phyloP scores from a whole-genome alignment of 2,329 filamentous ascomycete genomes.

The Orbilia brochopaga region DNA sequence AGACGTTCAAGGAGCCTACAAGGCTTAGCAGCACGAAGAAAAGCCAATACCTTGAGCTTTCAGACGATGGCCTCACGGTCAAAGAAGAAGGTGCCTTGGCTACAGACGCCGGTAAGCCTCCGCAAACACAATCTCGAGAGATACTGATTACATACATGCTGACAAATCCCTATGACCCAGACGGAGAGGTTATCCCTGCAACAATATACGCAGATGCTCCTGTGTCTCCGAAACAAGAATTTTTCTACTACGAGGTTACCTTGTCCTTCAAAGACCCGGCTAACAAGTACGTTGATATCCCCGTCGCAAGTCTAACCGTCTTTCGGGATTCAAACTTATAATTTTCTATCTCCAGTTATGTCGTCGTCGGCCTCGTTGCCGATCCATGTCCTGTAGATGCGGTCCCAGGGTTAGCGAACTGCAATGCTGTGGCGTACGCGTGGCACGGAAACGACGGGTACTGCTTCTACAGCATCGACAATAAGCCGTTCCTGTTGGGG shows the following conservation, averaged over 20 bases:
- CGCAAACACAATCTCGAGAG: neutral
- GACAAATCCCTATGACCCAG: neutral
- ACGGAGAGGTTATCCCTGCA: constrained; percentile 12
- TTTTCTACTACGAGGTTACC: constrained; percentile 36
- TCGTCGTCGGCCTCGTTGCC: constrained; percentile 26
- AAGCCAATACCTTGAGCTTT: constrained; percentile 33
- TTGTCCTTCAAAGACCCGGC: constrained; percentile 10
- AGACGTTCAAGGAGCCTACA: constrained; percentile 21
- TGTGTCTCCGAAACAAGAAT: constrained; percentile 24
- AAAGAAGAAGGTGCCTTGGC: constrained; percentile 15
- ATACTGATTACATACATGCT: neutral
- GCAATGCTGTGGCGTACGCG: constrained; percentile 23
- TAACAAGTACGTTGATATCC: constrained; percentile 22
- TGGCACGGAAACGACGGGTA: constrained; percentile 38
- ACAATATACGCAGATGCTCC: constrained; percentile 27
- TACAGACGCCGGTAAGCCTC: constrained; percentile 19
- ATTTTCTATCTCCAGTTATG: constrained; percentile 15
- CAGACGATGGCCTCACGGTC: constrained; percentile 21
- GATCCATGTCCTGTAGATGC: constrained; percentile 31
- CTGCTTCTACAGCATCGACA: constrained; percentile 14
- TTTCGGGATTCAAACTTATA: too few species aligned
- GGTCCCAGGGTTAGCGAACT: constrained; percentile 23
- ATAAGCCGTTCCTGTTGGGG: constrained; percentile 8
- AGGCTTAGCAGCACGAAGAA: constrained; percentile 28
- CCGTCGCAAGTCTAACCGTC: too few species aligned